phyloP scores from a whole-genome alignment of 805 yeast genomes.

The Cyberlindnera euphorbiiphila region DNA sequence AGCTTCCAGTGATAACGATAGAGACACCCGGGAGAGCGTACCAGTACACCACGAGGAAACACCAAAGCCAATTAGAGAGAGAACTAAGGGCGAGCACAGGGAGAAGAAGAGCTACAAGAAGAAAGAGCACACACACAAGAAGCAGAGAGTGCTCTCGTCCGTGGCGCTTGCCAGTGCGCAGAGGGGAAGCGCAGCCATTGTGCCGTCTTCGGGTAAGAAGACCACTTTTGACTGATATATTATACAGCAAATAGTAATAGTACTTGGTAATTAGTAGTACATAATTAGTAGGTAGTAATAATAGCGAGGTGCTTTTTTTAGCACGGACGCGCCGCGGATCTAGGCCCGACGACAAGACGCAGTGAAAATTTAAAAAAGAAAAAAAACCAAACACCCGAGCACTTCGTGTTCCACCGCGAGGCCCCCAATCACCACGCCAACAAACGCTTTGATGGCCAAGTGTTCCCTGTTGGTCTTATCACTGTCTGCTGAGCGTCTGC shows the following conservation, averaged over 20 bases:
- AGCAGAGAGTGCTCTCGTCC: constrained; percentile 52
- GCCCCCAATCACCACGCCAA: too few relatives aligned
- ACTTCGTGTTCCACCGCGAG: too few relatives aligned
- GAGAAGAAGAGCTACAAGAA: constrained; percentile 11
- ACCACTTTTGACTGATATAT: constrained; percentile 36
- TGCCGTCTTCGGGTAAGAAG: constrained; percentile 87
- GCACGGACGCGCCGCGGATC: background rate
- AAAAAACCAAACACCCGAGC: background rate
- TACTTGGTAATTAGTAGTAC: too few relatives aligned
- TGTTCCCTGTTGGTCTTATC: too few relatives aligned
- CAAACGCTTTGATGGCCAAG: too few relatives aligned
- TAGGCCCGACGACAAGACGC: background rate
- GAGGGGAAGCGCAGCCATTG: constrained; percentile 86
- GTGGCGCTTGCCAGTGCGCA: constrained; percentile 84
- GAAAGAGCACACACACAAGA: constrained; percentile 9
- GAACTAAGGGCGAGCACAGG: constrained; percentile 8
- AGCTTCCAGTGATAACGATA: too few relatives aligned
- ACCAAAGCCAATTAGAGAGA: constrained; percentile 20
- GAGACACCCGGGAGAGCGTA: too few relatives aligned
- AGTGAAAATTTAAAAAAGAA: background rate
- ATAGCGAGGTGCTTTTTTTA: background rate
- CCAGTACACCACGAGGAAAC: constrained; percentile 13
- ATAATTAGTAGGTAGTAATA: too few relatives aligned
- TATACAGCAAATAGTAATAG: too few relatives aligned
- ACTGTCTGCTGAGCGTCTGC: too few relatives aligned